A percentile compares a stretch with the other conserved stretches of the same genome.
phyloP scores from a whole-genome alignment of 2,329 filamentous ascomycete species.

The Cladosporium colombiae region DNA sequence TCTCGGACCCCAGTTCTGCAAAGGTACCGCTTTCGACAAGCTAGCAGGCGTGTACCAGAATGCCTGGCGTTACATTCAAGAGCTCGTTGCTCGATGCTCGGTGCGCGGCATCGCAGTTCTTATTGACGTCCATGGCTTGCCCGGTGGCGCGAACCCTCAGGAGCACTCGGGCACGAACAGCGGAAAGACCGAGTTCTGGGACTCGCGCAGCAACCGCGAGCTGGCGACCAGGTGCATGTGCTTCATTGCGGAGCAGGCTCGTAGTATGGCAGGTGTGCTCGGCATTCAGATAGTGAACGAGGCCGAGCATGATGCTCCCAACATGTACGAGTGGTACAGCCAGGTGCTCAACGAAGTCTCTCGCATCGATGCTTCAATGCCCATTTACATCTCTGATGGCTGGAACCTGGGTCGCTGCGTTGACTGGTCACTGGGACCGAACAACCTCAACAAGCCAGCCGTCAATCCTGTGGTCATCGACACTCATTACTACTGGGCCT shows the following conservation, averaged over 20 bases:
- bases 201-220: slow-evolving; percentile 44
- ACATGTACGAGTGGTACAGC: slow-evolving; percentile 61
- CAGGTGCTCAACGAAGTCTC: slow-evolving; percentile 50
- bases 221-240: slow-evolving; percentile 51
- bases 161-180: slow-evolving; percentile 59
- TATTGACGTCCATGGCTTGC: slow-evolving; percentile 61
- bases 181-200: slow-evolving; percentile 56
- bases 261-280: slow-evolving; percentile 48
- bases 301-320: slow-evolving; percentile 50
- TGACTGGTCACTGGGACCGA: slow-evolving; percentile 48
- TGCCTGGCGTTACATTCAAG: slow-evolving; percentile 55
- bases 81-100: slow-evolving; percentile 49
- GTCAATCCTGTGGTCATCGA: slow-evolving; percentile 55
- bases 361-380: slow-evolving; percentile 52
- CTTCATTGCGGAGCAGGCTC: slow-evolving; percentile 54
- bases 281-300: slow-evolving; percentile 63
- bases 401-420: slow-evolving; percentile 54
- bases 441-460: slow-evolving; percentile 31
- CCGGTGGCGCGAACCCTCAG: slow-evolving; percentile 58
- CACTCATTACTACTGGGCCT: slow-evolving; percentile 62
- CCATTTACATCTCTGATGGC: slow-evolving; percentile 60
- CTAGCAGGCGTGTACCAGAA: slow-evolving; percentile 52
- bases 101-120: slow-evolving; percentile 55
- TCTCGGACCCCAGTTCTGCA: slow-evolving; percentile 53
- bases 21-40: slow-evolving; percentile 54